Evolutionary conservation across 1,284 basidiomycete species (phyloP).

Genomic region (Rhodotorula sp.): DNA sequence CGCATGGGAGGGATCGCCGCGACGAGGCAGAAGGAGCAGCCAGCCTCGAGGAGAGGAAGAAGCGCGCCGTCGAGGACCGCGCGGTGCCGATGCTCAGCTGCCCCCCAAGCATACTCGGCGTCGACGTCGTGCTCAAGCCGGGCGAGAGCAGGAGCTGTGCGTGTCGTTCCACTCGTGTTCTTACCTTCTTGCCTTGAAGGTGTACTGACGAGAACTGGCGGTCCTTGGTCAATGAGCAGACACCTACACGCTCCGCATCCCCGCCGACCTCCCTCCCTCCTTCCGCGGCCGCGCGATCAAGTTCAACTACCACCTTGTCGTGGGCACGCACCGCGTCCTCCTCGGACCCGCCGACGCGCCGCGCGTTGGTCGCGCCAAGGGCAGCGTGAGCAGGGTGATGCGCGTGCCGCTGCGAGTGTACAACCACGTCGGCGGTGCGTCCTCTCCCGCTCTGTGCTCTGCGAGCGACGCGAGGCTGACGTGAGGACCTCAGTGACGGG

Average conservation of each 20-base stretch:
- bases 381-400: constrained; percentile 67
- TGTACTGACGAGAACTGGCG: not conserved
- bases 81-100: constrained; percentile 77
- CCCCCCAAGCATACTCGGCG: constrained; percentile 78
- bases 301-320: constrained; percentile 84
- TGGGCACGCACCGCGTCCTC: constrained; percentile 76
- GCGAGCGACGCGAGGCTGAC: not conserved
- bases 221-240: constrained; percentile 56
- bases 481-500: constrained; percentile 46
- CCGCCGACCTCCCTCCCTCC: constrained; percentile 80
- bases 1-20: constrained; percentile 58
- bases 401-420: constrained; percentile 84
- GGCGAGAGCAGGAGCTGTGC: constrained; percentile 78
- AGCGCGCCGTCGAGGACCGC: constrained; percentile 59
- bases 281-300: constrained; percentile 78
- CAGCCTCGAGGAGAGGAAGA: constrained; percentile 59
- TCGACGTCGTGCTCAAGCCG: constrained; percentile 72
- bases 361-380: constrained; percentile 45
- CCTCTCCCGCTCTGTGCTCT: not conserved
- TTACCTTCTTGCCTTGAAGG: too few species aligned
- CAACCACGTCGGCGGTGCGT: constrained; percentile 73
- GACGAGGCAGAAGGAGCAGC: constrained; percentile 56
- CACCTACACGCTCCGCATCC: constrained; percentile 72
- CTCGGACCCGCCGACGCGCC: constrained; percentile 40
- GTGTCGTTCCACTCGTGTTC: too few species aligned